Evolutionary conservation across 2,329 filamentous ascomycete genomes (phyloP).

Genomic region (Sclerotinia subarctica): DNA sequence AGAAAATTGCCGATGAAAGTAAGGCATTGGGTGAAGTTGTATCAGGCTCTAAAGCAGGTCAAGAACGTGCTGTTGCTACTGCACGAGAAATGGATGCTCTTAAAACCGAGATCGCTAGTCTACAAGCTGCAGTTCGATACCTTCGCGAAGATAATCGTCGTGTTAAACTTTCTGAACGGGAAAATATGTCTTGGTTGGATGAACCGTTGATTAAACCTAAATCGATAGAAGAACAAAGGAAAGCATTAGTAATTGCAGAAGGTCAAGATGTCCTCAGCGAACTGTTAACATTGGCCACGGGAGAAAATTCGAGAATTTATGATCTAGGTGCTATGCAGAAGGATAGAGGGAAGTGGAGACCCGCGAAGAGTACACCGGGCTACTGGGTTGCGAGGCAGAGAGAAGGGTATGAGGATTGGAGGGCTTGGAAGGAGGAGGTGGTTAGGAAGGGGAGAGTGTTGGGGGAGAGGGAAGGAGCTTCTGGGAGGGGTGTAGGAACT

Average conservation of each 20-base stretch:
- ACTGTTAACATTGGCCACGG: slow-evolving; percentile 58
- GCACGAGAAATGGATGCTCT: slow-evolving; percentile 71
- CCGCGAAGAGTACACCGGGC: slow-evolving; percentile 59
- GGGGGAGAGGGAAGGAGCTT: slow-evolving; percentile 31
- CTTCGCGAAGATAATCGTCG: slow-evolving; percentile 65
- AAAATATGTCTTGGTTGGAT: slow-evolving; percentile 54
- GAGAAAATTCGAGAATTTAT: slow-evolving; percentile 50
- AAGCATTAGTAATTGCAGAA: slow-evolving; percentile 55
- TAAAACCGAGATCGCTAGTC: slow-evolving; percentile 62
- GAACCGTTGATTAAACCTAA: slow-evolving; percentile 53
- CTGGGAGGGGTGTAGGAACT: slow-evolving; percentile 24
- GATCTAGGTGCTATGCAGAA: slow-evolving; percentile 56
- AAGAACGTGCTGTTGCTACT: slow-evolving; percentile 66
- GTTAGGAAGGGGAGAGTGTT: slow-evolving; percentile 51
- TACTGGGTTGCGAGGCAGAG: slow-evolving; percentile 64
- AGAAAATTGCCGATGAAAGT: slow-evolving; percentile 64
- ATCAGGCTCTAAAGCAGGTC: slow-evolving; percentile 53
- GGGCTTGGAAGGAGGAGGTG: slow-evolving; percentile 54
- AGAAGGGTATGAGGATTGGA: slow-evolving; percentile 64
- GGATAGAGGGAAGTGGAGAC: slow-evolving; percentile 64
- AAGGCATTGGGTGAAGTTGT: slow-evolving; percentile 50
- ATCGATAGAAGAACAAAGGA: slow-evolving; percentile 48
- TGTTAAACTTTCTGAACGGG: slow-evolving; percentile 52
- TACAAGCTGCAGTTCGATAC: slow-evolving; percentile 65
- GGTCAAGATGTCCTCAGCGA: slow-evolving; percentile 62